A percentile compares a stretch with the other conserved stretches of the same genome.
These are phyloP conservation scores for Fusarium veterinarium DNA, from an alignment of 2,329 filamentous ascomycete genomes.

Conservation along the genomic window DNA sequence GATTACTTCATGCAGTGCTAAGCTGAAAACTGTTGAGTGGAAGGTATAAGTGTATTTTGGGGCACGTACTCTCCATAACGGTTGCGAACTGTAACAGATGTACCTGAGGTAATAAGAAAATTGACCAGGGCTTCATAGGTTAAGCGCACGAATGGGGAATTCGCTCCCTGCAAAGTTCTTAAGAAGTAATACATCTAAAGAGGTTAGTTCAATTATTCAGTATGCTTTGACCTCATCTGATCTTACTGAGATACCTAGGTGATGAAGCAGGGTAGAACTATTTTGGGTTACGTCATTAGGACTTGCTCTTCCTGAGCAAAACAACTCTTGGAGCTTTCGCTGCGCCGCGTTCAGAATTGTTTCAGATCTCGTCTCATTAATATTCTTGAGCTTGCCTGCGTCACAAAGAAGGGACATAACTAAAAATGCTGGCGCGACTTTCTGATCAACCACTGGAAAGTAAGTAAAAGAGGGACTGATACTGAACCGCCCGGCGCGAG, in stretches of 20 bases:
- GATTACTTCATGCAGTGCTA: fast-evolving
- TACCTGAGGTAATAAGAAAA: neutral
- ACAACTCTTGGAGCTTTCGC: neutral
- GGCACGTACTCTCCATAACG: fast-evolving
- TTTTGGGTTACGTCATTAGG: fast-evolving
- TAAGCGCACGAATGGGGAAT: fast-evolving
- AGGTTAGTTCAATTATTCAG: neutral
- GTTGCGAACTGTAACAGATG: fast-evolving
- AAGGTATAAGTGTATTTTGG: neutral
- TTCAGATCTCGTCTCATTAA: fast-evolving
- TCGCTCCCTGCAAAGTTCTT: fast-evolving
- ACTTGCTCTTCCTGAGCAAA: neutral
- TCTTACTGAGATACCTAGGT: fast-evolving
- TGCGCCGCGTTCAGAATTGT: fast-evolving
- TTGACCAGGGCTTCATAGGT: fast-evolving
- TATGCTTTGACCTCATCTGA: fast-evolving
- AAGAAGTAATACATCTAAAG: fast-evolving
- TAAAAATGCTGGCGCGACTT: fast-evolving
- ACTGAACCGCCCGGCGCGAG: fast-evolving
- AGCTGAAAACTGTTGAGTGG: too few species aligned
- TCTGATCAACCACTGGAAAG: fast-evolving
- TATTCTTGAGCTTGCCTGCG: fast-evolving
- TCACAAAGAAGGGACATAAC: fast-evolving
- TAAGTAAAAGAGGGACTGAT: fast-evolving
- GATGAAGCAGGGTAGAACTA: fast-evolving